Conservation (phyloP, 345 rosid species). For the Cardamine resedifolia region DNA sequence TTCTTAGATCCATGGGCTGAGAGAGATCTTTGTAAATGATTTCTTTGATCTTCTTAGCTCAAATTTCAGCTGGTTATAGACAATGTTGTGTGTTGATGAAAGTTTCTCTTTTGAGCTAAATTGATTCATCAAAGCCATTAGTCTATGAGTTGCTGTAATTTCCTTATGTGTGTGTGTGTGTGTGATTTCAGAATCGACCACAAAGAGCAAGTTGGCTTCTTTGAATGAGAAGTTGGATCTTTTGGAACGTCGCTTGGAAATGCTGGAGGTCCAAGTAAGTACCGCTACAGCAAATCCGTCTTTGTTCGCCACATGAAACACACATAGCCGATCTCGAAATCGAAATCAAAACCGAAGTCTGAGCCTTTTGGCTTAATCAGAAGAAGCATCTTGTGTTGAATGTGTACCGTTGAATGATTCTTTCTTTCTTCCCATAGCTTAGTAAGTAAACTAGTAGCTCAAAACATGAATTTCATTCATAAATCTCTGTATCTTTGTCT, state of each 20-base stretch:
- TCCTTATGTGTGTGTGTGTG: constrained; percentile 1
- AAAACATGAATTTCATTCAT: background rate
- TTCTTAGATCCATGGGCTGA: constrained; percentile 10
- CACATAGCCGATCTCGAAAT: no score
- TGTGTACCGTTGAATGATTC: constrained; percentile 22
- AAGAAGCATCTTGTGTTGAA: constrained; percentile 6
- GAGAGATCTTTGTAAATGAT: constrained; percentile 5
- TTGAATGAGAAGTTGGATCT: constrained; percentile 87
- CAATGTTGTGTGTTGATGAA: constrained; percentile 13
- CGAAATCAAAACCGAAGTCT: background rate
- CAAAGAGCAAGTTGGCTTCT: constrained; percentile 80
- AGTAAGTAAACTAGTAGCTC: constrained; percentile 1
- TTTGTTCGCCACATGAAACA: constrained; percentile 62
- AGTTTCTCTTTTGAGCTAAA: background rate
- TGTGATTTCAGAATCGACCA: constrained; percentile 80
- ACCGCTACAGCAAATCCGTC: constrained; percentile 85
- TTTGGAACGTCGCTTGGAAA: constrained; percentile 82
- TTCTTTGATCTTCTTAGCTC: background rate
- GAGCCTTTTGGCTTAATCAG: constrained; percentile 2
- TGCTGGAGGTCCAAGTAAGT: constrained; percentile 90
- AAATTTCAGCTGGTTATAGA: background rate
- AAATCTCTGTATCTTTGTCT: constrained; percentile 21
- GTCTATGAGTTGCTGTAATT: background rate
- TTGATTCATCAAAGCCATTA: background rate
- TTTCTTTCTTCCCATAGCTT: constrained; percentile 16